These are phyloP conservation scores for Diversispora eburnea DNA, from an alignment of 192 early-diverging fungal species.

Conservation along the genomic window DNA sequence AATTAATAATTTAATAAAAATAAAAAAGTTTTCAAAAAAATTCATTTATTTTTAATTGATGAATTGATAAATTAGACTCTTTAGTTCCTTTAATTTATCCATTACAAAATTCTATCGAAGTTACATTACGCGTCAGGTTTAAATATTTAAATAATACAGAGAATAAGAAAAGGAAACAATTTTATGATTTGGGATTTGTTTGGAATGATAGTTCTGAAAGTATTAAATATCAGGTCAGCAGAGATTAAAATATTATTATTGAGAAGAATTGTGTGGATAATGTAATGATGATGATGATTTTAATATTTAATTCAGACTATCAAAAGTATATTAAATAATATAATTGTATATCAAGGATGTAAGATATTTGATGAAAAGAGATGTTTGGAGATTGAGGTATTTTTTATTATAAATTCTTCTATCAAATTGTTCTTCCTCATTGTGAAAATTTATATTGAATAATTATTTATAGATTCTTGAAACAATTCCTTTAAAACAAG, in stretches of 20 bases:
- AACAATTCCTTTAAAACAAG: not conserved
- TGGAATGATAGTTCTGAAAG: not conserved
- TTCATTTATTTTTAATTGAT: not conserved
- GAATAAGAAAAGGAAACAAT: slow-evolving; percentile 16
- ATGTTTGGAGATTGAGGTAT: slow-evolving; percentile 17
- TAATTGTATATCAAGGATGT: slow-evolving; percentile 13
- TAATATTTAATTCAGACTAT: slow-evolving; percentile 17
- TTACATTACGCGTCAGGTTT: not conserved
- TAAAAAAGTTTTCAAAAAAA: not conserved
- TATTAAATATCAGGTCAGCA: not conserved
- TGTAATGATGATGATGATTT: not conserved
- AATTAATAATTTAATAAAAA: not conserved
- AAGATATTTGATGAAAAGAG: not conserved
- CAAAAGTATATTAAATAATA: not conserved
- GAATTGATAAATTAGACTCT: not conserved
- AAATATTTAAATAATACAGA: not conserved
- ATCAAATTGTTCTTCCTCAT: not conserved
- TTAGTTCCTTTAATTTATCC: not conserved
- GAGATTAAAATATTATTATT: not conserved
- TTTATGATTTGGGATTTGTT: slow-evolving; percentile 22
- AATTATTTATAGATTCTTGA: slow-evolving; percentile 11
- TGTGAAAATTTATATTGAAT: not conserved
- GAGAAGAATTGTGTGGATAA: no score
- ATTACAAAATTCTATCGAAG: not conserved
- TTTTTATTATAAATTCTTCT: not conserved